These are phyloP conservation scores for Solanum lycopersicoides DNA, from an alignment of 257 asterid genomes.

Conservation along the genomic window DNA sequence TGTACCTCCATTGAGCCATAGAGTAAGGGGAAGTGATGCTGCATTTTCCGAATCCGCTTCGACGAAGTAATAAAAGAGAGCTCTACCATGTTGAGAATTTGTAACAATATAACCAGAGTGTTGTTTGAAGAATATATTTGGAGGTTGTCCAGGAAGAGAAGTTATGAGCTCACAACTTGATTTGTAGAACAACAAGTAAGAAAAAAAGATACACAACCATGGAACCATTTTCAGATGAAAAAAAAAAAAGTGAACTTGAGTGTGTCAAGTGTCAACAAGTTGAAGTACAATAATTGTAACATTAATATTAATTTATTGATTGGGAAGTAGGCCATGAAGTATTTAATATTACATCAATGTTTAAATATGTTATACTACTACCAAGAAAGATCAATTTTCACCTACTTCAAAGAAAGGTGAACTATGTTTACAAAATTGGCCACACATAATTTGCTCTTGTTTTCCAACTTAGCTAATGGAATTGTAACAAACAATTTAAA, in stretches of 20 bases:
- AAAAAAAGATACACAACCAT: neutral
- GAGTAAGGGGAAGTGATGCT: constrained; percentile 8
- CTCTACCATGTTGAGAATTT: constrained; percentile 6
- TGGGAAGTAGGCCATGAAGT: neutral
- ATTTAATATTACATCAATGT: neutral
- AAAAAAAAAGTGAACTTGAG: neutral
- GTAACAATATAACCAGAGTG: constrained; percentile 17
- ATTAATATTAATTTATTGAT: neutral
- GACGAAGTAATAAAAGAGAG: constrained; percentile 11
- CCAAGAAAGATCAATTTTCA: neutral
- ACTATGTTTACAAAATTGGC: too few species aligned
- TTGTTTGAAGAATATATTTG: constrained; percentile 7
- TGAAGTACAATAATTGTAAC: neutral
- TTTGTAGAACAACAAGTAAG: neutral
- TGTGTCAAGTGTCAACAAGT: neutral
- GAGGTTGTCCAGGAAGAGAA: constrained; percentile 19
- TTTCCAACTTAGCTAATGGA: too few species aligned
- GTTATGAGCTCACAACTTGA: constrained; percentile 3
- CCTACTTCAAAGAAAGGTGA: neutral
- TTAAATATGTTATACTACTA: neutral
- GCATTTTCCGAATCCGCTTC: constrained; percentile 14
- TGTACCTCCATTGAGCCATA: constrained; percentile 20
- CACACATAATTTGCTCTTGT: too few species aligned
- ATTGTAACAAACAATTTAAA: too few species aligned
- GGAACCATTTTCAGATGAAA: neutral